Conservation (phyloP, 495 filamentous ascomycete species). For the Aspergillus sclerotioniger region DNA sequence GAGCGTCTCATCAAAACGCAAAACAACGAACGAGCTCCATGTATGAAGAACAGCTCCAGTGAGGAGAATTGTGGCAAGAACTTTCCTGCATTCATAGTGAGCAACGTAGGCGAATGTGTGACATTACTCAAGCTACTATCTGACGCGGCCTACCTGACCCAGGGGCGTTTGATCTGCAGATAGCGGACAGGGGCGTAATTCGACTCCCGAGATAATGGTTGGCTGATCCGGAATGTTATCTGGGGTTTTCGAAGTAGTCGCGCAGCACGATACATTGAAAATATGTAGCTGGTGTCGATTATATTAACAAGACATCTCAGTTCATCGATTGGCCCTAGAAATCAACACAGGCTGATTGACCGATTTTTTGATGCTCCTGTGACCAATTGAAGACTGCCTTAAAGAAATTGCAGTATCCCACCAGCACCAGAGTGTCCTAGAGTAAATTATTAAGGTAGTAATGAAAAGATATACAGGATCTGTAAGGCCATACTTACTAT, state of each 20-base stretch:
- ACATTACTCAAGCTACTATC: neutral
- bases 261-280: conserved; percentile 41
- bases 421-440: too few species aligned
- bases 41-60: conserved; percentile 41
- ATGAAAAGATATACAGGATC: too few species aligned
- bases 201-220: conserved; percentile 17
- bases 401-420: too few species aligned
- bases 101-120: neutral
- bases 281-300: conserved; percentile 12
- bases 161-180: conserved; percentile 40
- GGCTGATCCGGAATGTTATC: conserved; percentile 24
- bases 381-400: too few species aligned
- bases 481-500: too few species aligned
- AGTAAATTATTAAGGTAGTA: too few species aligned
- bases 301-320: too few species aligned
- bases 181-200: conserved; percentile 28
- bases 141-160: conserved; percentile 32
- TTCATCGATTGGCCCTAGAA: too few species aligned
- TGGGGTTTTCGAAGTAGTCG: conserved; percentile 30
- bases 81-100: conserved; percentile 25
- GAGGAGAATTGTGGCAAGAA: conserved; percentile 32
- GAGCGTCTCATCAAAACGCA: conserved; percentile 38
- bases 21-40: conserved; percentile 36
- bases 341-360: too few species aligned
- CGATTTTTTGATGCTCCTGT: too few species aligned